These are phyloP conservation scores for Globisporangium emineosum DNA, from an alignment of 352 stramenopile genomes.

Conservation along the genomic window DNA sequence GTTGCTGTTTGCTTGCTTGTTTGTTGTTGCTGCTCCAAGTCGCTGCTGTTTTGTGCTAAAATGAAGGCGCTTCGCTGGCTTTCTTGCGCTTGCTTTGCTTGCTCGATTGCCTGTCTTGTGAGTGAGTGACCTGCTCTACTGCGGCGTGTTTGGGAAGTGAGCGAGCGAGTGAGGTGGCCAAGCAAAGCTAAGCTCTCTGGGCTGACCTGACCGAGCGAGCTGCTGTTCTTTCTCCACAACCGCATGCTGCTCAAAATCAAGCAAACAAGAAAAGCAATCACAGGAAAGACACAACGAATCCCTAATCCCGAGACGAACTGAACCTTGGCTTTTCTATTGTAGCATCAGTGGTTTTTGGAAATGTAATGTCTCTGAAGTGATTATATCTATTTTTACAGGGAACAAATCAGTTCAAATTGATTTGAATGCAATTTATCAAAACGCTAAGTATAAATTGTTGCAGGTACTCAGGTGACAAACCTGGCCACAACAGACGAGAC, in stretches of 20 bases:
- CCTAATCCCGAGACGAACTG: no score
- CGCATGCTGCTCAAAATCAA: background rate
- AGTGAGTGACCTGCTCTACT: background rate
- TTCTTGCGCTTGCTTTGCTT: background rate
- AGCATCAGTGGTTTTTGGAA: background rate
- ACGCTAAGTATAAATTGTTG: background rate
- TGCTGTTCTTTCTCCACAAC: background rate
- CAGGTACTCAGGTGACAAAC: no score
- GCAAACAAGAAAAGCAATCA: background rate
- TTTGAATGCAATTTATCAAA: background rate
- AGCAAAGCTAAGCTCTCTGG: background rate
- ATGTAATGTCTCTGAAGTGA: background rate
- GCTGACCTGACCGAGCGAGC: no score
- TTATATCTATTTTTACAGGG: background rate
- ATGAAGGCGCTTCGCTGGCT: background rate
- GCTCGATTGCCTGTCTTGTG: no score
- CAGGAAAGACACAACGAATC: background rate
- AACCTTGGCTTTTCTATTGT: background rate
- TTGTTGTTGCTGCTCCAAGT: background rate
- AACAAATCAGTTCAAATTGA: background rate
- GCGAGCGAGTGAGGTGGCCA: background rate
- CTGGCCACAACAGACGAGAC: background rate
- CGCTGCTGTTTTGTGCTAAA: background rate
- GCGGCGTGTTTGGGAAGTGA: slow-evolving; percentile 1
- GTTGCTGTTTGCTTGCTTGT: no score